Base-by-base conservation (phyloP, 257 asterid species). In the Phtheirospermum japonicum region DNA sequence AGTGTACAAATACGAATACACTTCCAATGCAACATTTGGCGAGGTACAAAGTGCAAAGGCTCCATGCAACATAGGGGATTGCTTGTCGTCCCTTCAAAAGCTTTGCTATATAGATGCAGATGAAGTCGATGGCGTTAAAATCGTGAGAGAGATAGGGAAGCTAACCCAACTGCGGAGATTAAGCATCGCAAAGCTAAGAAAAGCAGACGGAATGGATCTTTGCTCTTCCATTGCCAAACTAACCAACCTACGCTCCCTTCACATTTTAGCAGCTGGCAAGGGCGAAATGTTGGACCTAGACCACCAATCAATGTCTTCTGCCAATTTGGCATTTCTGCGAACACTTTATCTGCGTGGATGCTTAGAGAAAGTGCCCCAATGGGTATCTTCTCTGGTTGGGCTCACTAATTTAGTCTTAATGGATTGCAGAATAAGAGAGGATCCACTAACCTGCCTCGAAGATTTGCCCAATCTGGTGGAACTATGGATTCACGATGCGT, bases 151-250 rank as follows among this genome's bases (percentile, higher is more conserved):
- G 58, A 57, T 71, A 20, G 73, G 83, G 9, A 67, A 63, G 34
- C 73, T 74, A 4, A 64, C 71, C 7, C 55, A 63, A 20, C 46
- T 78, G 14, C 65, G 63, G 52, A 20, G 18, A 20, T 52, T 77
- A n/a, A 37, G 60, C 17, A 48, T 77, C 7, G 43, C 62, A 6
- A 74, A 68, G 20, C 7, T 78, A 2, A 71, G 64, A 68, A 71
- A 67, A 16, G 69, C 57, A 65, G 78, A 78, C 46, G 76, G 78
- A 13, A 56, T 4, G 61, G 78, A 68, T 0, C 66, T 78, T 7
- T 78, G 76, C 32, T 46, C 53, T 18, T 75, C 83, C 33, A 61
- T 78, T 3, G 52, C 49, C 26, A 67, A 67, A 42, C 56, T 67
- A 13, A 32, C 32, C 10, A 19, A 13, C 14, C 52, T 65, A 2